These are phyloP conservation scores for Streptanthus diversifolius DNA, from an alignment of 345 rosid genomes.

Conservation along the genomic window DNA sequence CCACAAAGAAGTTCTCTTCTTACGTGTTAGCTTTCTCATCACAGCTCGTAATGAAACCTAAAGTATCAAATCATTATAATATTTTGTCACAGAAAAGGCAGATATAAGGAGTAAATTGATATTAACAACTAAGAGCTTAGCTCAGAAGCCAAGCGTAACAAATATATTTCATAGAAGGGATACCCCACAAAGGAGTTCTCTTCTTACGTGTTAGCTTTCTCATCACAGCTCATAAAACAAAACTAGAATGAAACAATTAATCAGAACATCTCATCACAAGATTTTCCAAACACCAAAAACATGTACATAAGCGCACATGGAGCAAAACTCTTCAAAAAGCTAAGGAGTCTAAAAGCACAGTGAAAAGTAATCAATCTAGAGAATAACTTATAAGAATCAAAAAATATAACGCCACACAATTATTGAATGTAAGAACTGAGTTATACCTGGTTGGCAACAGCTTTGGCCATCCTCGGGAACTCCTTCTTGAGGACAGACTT, in stretches of 20 bases:
- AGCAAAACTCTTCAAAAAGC: background rate
- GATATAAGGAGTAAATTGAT: background rate
- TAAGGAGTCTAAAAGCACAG: background rate
- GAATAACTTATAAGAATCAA: background rate
- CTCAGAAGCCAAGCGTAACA: conserved; percentile 41
- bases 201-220: conserved; percentile 39
- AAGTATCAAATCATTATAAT: too few species aligned
- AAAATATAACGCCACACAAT: background rate
- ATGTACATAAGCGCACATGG: background rate
- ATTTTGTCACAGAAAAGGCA: too few species aligned
- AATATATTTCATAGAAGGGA: conserved; percentile 34
- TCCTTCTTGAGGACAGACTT: conserved; percentile 69
- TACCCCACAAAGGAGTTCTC: background rate
- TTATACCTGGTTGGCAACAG: conserved; percentile 63
- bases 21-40: conserved; percentile 37
- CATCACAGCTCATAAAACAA: conserved; percentile 5
- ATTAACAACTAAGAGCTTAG: background rate
- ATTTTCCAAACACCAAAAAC: background rate
- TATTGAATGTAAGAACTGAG: background rate
- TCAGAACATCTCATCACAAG: background rate
- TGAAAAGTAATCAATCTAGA: background rate
- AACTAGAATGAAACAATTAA: background rate
- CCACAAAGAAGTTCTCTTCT: conserved; percentile 18
- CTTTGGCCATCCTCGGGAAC: conserved; percentile 67
- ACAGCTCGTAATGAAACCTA: conserved; percentile 1